A percentile compares a stretch with the other conserved stretches of the same genome.
Conservation (phyloP, 2,329 filamentous ascomycete species). For the Aspergillus versicolor region DNA sequence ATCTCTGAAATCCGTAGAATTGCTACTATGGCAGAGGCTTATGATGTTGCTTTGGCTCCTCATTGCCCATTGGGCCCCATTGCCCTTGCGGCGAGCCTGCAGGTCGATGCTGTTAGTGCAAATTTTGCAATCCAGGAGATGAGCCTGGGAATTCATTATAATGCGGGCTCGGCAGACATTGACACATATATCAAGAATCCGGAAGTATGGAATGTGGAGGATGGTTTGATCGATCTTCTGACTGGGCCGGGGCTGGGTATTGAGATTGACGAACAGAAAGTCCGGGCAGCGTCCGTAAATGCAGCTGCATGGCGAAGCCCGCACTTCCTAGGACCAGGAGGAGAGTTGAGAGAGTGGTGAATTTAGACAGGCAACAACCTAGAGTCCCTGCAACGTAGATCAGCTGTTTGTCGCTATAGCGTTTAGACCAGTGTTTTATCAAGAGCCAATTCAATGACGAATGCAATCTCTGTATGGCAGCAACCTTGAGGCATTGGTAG, state of each 20-base stretch:
- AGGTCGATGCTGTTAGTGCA: constrained; percentile 60
- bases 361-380: too few species aligned
- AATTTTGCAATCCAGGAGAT: constrained; percentile 78
- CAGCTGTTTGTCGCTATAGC: neutral
- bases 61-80: constrained; percentile 74
- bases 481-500: too few species aligned
- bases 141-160: constrained; percentile 79
- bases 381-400: neutral
- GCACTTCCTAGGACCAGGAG: constrained; percentile 13
- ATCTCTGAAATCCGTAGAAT: constrained; percentile 71
- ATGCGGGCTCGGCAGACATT: constrained; percentile 58
- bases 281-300: constrained; percentile 58
- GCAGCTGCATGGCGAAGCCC: constrained; percentile 58
- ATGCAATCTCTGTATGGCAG: too few species aligned
- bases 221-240: constrained; percentile 63
- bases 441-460: too few species aligned
- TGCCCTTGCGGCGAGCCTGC: constrained; percentile 69
- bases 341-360: constrained; percentile 16
- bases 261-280: constrained; percentile 67
- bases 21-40: constrained; percentile 69
- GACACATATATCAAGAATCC: constrained; percentile 68
- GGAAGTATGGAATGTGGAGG: constrained; percentile 63
- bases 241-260: constrained; percentile 66
- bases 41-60: constrained; percentile 71
- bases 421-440: neutral